A percentile compares a stretch with the other conserved stretches of the same genome.
phyloP scores from a whole-genome alignment of 1,139 yeast species.

The Blastobotrys persicus region DNA sequence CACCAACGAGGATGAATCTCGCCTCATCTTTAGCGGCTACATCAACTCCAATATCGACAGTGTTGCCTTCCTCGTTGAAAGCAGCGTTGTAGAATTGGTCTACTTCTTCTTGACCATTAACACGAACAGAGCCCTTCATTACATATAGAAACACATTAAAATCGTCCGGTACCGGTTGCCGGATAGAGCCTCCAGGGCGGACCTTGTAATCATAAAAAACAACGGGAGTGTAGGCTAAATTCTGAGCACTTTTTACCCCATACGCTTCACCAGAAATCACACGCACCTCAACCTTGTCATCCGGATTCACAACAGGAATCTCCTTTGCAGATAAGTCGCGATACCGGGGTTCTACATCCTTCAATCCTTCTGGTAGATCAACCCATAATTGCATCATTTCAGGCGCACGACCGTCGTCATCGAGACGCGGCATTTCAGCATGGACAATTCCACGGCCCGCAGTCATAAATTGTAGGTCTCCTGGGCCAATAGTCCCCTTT shows the following conservation, averaged over 20 bases:
- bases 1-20: constrained; percentile 71
- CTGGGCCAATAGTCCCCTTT: constrained; percentile 72
- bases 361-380: constrained; percentile 70
- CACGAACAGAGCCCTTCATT: constrained; percentile 56
- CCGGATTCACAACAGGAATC: constrained; percentile 66
- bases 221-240: constrained; percentile 82
- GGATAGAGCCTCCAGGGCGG: constrained; percentile 65
- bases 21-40: constrained; percentile 38
- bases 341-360: constrained; percentile 72
- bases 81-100: constrained; percentile 52
- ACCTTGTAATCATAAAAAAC: constrained; percentile 67
- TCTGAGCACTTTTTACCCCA: constrained; percentile 71
- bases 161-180: constrained; percentile 58
- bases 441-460: constrained; percentile 90
- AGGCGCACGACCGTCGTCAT: constrained; percentile 47
- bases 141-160: constrained; percentile 76
- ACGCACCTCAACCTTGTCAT: constrained; percentile 63
- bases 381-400: constrained; percentile 91
- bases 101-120: constrained; percentile 39
- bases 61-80: constrained; percentile 35
- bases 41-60: constrained; percentile 29
- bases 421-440: constrained; percentile 77
- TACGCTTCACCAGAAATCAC: constrained; percentile 77
- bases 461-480: constrained; percentile 93
- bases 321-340: constrained; percentile 73